These are phyloP conservation scores for Myxozyma neglecta DNA, from an alignment of 805 yeast species.

Conservation along the genomic window DNA sequence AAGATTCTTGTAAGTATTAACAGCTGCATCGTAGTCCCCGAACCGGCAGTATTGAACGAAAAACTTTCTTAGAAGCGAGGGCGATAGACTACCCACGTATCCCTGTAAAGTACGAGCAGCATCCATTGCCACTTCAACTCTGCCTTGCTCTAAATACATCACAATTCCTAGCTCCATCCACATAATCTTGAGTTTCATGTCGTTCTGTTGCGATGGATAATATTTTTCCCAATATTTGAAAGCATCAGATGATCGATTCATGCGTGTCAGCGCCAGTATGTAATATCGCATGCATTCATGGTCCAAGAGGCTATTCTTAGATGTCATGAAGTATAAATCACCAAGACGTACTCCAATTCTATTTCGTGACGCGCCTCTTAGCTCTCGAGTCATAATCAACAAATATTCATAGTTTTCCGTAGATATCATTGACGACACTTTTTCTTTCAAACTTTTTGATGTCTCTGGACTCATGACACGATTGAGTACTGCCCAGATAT, in stretches of 20 bases:
- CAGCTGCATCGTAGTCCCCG: constrained; percentile 10
- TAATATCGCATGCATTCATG: not conserved
- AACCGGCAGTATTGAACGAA: constrained; percentile 12
- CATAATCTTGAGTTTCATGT: not conserved
- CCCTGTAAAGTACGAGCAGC: constrained; percentile 10
- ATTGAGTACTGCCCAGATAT: constrained; percentile 1
- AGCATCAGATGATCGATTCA: constrained; percentile 3
- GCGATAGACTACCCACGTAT: constrained; percentile 4
- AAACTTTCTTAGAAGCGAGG: not conserved
- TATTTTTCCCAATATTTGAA: constrained; percentile 9
- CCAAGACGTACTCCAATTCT: constrained; percentile 3
- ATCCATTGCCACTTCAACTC: constrained; percentile 15
- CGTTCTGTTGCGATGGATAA: not conserved
- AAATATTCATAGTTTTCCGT: not conserved
- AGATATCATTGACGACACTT: not conserved
- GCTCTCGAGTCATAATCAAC: not conserved
- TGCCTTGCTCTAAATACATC: constrained; percentile 6
- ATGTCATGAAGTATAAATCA: constrained; percentile 8
- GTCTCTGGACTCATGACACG: not conserved
- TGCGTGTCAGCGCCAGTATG: constrained; percentile 7
- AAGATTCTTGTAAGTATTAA: constrained; percentile 10
- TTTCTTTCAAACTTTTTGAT: not conserved
- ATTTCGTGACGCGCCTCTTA: not conserved
- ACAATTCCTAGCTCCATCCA: constrained; percentile 20
- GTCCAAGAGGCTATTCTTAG: not conserved